Conservation (phyloP, 345 rosid species). For the Nephelium lappaceum region DNA sequence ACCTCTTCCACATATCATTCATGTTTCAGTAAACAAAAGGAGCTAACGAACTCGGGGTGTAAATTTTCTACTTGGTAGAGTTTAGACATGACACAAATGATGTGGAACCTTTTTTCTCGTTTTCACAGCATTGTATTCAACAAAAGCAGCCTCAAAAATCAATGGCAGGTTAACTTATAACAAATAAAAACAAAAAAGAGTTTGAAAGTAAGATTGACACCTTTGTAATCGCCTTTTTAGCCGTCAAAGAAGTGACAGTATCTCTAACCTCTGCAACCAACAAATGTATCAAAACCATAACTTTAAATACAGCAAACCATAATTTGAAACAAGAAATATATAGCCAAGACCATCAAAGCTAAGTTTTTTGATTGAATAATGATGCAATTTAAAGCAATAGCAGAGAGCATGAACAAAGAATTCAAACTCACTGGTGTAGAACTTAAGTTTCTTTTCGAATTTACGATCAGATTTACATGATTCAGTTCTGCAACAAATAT, state of each 20-base stretch:
- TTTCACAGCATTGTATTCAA: neutral
- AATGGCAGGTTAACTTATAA: neutral
- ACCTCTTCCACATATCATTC: neutral
- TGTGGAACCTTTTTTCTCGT: neutral
- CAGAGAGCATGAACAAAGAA: slow-evolving; percentile 3
- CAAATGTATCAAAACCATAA: neutral
- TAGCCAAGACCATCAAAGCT: too few species aligned
- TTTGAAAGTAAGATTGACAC: slow-evolving; percentile 30
- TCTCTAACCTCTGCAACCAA: slow-evolving; percentile 63
- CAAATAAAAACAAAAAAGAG: neutral
- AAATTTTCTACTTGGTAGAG: neutral
- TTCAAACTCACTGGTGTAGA: slow-evolving; percentile 52
- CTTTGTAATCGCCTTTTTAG: slow-evolving; percentile 57
- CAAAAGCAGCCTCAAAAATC: neutral
- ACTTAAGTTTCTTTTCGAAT: slow-evolving; percentile 59
- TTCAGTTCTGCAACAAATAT: slow-evolving; percentile 4
- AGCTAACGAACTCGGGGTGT: neutral
- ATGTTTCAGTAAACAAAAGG: neutral
- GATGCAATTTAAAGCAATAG: neutral
- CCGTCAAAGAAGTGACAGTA: slow-evolving; percentile 52
- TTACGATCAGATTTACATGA: slow-evolving; percentile 52
- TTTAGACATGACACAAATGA: neutral
- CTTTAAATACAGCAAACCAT: too few species aligned
- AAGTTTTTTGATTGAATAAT: neutral
- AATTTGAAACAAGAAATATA: too few species aligned